Evolutionary conservation across 208 protist genomes (phyloP).

Genomic region (Trichomonas vaginalis): DNA sequence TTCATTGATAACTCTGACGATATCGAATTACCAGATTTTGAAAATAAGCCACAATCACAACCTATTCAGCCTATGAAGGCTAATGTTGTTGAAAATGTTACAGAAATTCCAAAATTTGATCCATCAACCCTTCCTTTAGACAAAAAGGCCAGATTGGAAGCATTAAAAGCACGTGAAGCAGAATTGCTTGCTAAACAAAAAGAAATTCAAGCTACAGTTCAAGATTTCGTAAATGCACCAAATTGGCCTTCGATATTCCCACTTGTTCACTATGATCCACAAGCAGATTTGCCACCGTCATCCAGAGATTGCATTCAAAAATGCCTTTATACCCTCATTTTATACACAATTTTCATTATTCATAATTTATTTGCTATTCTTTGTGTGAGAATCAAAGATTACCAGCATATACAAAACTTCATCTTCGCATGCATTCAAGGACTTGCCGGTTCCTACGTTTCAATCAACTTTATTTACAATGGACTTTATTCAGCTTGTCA

Average conservation of each 20-base stretch:
- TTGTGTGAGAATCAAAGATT: not conserved
- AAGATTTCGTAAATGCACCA: not conserved
- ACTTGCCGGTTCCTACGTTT: not conserved
- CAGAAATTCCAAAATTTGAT: not conserved
- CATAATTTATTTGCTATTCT: not conserved
- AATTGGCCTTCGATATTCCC: not conserved
- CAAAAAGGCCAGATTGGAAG: not conserved
- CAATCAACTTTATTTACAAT: not conserved
- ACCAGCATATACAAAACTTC: not conserved
- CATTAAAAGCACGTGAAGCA: not conserved
- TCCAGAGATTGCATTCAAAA: not conserved
- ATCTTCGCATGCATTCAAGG: not conserved
- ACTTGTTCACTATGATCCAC: not conserved
- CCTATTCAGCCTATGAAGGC: not conserved
- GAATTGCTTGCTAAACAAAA: not conserved
- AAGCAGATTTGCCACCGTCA: not conserved
- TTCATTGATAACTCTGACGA: not conserved
- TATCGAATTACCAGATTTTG: not conserved
- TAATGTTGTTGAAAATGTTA: not conserved
- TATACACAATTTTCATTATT: not conserved
- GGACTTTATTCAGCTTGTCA: not conserved
- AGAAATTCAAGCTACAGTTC: not conserved
- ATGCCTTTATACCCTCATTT: not conserved
- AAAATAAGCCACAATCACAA: not conserved
- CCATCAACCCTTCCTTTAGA: not conserved